Base-by-base conservation (phyloP, 1,284 basidiomycete genomes). In the Austroboletus novae-zelandiae region DNA sequence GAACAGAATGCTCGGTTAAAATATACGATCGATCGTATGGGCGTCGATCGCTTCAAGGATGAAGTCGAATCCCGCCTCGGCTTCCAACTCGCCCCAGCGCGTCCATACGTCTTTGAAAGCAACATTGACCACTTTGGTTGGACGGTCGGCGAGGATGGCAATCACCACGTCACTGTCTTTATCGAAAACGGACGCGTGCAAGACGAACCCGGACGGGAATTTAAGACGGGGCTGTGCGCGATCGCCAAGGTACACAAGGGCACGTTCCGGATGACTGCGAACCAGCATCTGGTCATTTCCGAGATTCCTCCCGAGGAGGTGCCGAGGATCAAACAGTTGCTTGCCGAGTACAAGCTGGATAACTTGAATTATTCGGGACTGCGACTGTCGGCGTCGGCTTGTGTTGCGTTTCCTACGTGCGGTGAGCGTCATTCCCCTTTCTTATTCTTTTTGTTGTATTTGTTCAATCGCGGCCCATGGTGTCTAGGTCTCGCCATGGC, bases 391-490 rank as follows among this genome's bases (percentile, higher is more conserved):
- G 89, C 89, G 7, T 94, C 91, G 8, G 94, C 97, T 18, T 99
- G 97, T 73, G 96, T 99, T 52, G 89, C 96, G 1, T 97, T 99
- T 81, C 96, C 97, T 7, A 99, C 96, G 5, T 99, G 94, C 66
- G 89, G 86, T 77, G 50, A 64, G 64, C 57, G 13, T 32, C 13
- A 50, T 72, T 35, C 39, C 15, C 10, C n/a, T 39, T 39, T 17
- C 11, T 37, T 40, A 40, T 18, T 5, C 14, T 25, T 37, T 41
- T 17, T 32, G 10, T 15, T 23, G 34, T 60, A n/a, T 27, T 25
- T 35, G 7, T 15, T 11, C 15, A 52, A 23, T 61, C 18, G 39
- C 40, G n/a, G n/a, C 17, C n/a, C n/a, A n/a, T n/a, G n/a, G 20
- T 20, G 10, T 47, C 15, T 35, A 81, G 89, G 91, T 61, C 81